These are phyloP conservation scores for Kurtzmaniella quercitrusa DNA, from an alignment of 1,139 yeast species.

Conservation along the genomic window DNA sequence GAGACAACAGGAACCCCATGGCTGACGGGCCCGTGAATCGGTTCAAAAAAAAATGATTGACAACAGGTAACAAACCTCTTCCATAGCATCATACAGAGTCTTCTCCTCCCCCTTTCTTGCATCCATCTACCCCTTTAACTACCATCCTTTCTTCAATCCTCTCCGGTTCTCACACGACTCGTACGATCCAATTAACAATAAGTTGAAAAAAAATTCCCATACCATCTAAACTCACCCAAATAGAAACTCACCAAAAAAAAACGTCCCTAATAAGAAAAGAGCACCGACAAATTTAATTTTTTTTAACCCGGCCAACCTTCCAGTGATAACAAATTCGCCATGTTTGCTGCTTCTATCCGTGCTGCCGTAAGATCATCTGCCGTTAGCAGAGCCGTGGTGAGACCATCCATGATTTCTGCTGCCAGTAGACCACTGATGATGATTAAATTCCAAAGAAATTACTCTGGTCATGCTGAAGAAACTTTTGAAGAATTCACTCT, in stretches of 20 bases:
- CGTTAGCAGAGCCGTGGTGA: conserved; percentile 18
- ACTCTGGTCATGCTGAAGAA: conserved; percentile 73
- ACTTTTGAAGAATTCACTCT: conserved; percentile 92
- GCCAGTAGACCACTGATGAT: conserved; percentile 9
- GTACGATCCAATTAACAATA: conserved; percentile 13
- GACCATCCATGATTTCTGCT: conserved; percentile 12
- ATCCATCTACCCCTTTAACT: no score
- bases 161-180: conserved; percentile 10
- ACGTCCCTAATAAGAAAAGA: conserved; percentile 5
- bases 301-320: neutral
- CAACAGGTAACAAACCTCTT: no score
- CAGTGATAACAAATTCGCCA: conserved; percentile 11
- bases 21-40: no score
- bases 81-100: no score
- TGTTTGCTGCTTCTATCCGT: conserved; percentile 52
- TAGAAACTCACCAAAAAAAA: conserved; percentile 2
- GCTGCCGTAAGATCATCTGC: conserved; percentile 42
- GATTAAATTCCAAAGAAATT: conserved; percentile 45
- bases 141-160: neutral
- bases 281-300: conserved; percentile 4
- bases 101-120: no score
- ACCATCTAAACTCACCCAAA: neutral
- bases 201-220: conserved; percentile 5
- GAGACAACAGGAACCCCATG: no score
- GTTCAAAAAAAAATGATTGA: no score